Evolutionary conservation across 2,329 filamentous ascomycete species (phyloP).

Genomic region (Colletotrichum eleusines): DNA sequence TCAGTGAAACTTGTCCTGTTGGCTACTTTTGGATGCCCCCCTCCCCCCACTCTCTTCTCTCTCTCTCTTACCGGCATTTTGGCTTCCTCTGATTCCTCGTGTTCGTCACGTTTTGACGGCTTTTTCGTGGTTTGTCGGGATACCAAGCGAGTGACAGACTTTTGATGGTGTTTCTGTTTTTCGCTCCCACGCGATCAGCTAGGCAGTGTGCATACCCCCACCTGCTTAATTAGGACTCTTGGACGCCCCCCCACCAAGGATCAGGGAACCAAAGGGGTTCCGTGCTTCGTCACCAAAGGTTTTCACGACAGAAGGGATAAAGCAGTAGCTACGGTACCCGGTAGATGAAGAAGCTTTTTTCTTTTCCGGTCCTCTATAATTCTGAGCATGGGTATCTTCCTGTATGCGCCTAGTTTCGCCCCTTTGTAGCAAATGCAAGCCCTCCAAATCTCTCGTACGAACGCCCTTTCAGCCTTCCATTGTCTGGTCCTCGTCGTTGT

Average conservation of each 20-base stretch:
- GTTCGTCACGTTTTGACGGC: neutral
- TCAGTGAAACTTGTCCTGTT: neutral
- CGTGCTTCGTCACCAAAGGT: neutral
- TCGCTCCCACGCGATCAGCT: neutral
- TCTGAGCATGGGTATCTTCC: slow-evolving; percentile 26
- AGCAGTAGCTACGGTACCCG: no score
- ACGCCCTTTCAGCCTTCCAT: slow-evolving; percentile 27
- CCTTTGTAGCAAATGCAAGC: neutral
- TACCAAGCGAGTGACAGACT: slow-evolving; percentile 6
- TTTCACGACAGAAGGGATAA: neutral
- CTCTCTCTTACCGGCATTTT: slow-evolving; percentile 37
- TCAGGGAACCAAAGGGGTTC: slow-evolving; percentile 1
- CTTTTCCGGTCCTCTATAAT: neutral
- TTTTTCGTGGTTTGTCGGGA: neutral
- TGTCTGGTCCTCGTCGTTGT: slow-evolving; percentile 17
- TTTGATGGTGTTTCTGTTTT: slow-evolving; percentile 22
- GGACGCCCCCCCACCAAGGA: neutral
- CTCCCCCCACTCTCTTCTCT: no score
- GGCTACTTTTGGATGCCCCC: neutral
- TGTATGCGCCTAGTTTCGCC: slow-evolving; percentile 4
- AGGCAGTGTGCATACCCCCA: slow-evolving; percentile 12
- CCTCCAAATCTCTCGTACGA: neutral
- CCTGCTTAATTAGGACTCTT: slow-evolving; percentile 7
- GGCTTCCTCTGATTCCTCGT: neutral
- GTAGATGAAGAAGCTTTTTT: neutral